phyloP scores from a whole-genome alignment of 768 basidiomycete genomes.

The Mycena venus region DNA sequence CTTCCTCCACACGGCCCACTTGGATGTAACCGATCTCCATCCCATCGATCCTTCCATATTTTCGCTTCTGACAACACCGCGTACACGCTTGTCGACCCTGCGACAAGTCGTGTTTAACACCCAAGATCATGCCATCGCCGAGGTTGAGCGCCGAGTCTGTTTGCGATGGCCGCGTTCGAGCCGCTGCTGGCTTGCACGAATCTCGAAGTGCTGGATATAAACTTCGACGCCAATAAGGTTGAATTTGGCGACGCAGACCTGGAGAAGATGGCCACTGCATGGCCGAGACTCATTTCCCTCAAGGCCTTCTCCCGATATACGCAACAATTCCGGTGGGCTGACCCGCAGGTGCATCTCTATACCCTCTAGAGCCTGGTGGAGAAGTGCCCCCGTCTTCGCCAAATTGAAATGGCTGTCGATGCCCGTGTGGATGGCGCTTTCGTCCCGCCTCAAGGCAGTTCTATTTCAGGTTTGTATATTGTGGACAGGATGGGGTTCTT shows the following conservation, averaged over 20 bases:
- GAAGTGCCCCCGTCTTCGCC: background rate
- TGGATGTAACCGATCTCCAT: background rate
- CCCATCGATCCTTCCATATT: background rate
- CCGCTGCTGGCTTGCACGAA: constrained; percentile 5
- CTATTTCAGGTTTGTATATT: background rate
- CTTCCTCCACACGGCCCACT: background rate
- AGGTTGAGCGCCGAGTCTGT: background rate
- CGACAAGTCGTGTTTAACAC: background rate
- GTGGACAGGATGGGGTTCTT: background rate
- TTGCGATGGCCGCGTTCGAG: background rate
- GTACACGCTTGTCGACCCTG: background rate
- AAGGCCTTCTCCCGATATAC: background rate
- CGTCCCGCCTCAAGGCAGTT: background rate
- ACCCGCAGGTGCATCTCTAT: constrained; percentile 11
- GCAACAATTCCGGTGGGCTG: background rate
- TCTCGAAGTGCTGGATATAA: constrained; percentile 12
- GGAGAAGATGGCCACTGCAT: background rate
- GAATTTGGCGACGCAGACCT: constrained; percentile 4
- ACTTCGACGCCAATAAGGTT: background rate
- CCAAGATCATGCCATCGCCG: background rate
- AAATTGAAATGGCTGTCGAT: background rate
- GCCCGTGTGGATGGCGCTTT: background rate
- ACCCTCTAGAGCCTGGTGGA: background rate
- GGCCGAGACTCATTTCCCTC: background rate
- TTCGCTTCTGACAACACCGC: background rate